Conservation (phyloP, 345 rosid species). For the Acer campestre region DNA sequence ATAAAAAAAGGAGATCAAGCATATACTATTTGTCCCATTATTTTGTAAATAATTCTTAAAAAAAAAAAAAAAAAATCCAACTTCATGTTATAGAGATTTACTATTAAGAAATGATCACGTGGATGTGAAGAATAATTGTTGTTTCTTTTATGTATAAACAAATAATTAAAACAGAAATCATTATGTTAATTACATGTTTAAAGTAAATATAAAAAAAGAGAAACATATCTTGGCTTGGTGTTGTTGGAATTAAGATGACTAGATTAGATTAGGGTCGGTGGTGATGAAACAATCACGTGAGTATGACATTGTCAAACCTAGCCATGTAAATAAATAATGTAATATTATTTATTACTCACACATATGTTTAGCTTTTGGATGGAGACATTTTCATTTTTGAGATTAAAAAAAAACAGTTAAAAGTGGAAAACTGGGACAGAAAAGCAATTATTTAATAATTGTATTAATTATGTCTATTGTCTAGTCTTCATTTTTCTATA, state of each 20-base stretch:
- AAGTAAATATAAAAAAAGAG: not conserved
- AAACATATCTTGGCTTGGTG: not conserved
- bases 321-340: no score
- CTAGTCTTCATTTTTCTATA: not conserved
- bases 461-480: not conserved
- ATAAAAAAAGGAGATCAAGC: no score
- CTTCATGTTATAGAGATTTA: not conserved
- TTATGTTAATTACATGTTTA: not conserved
- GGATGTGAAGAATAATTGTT: not conserved
- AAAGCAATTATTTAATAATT: not conserved
- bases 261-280: constrained; percentile 22
- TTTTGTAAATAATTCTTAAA: no score
- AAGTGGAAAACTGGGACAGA: not conserved
- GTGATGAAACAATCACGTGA: constrained; percentile 37
- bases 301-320: constrained; percentile 27
- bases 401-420: not conserved
- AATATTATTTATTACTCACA: no score
- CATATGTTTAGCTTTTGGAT: no score
- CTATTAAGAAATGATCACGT: not conserved
- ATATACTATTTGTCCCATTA: no score
- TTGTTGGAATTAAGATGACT: no score
- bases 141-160: not conserved
- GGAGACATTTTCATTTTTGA: no score
- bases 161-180: not conserved
- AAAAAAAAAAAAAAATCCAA: not conserved